Evolutionary conservation across 2,329 filamentous ascomycete species (phyloP).

Genomic region (Talaromyces verruculosus): DNA sequence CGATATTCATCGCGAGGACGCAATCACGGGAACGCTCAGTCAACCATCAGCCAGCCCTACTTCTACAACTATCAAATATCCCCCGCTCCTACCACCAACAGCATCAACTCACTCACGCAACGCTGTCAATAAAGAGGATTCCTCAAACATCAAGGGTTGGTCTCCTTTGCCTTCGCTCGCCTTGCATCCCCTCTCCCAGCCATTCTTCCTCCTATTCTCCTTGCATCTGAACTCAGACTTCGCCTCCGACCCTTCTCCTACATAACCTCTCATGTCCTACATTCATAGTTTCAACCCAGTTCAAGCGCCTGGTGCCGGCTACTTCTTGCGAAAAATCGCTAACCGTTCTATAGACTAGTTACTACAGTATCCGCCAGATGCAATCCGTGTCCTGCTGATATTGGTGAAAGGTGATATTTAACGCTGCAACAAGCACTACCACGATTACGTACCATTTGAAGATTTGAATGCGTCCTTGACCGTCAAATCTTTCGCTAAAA

Average conservation of each 20-base stretch:
- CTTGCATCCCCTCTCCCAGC: slow-evolving; percentile 19
- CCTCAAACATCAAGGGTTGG: slow-evolving; percentile 16
- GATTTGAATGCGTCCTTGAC: slow-evolving; percentile 39
- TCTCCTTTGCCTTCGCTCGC: background rate
- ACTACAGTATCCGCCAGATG: slow-evolving; percentile 2
- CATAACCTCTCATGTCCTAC: slow-evolving; percentile 1
- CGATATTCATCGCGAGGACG: slow-evolving; percentile 17
- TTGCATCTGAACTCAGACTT: background rate
- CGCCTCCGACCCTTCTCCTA: background rate
- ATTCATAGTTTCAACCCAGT: background rate
- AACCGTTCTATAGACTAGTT: background rate
- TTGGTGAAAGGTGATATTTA: slow-evolving; percentile 5
- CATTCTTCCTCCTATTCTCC: slow-evolving; percentile 12
- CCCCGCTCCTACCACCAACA: slow-evolving; percentile 1
- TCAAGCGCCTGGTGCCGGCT: background rate
- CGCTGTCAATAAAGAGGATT: background rate
- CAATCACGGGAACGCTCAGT: background rate
- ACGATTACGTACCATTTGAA: slow-evolving; percentile 10
- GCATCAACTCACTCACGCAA: background rate
- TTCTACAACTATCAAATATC: background rate
- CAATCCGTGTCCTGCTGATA: slow-evolving; percentile 16
- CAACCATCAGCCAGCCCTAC: background rate
- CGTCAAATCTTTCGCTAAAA: slow-evolving; percentile 29
- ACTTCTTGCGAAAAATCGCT: background rate
- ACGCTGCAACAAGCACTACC: background rate